Conservation (phyloP, 2,329 filamentous ascomycete genomes). For the Beauveria caledonica region DNA sequence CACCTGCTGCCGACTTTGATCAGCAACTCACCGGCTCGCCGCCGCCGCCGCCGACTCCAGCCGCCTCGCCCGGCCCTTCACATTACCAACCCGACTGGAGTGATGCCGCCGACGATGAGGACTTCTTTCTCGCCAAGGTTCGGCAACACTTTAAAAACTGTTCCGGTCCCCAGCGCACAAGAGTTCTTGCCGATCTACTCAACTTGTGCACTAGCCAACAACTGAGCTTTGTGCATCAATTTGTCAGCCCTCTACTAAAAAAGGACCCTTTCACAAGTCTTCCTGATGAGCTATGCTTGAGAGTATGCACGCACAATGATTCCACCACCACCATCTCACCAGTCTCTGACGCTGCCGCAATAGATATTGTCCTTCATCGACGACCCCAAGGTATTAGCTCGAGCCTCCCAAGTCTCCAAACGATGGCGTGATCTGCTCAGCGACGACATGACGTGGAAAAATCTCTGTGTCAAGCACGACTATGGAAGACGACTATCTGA, state of each 20-base stretch:
- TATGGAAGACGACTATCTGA: slow-evolving; percentile 59
- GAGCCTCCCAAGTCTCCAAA: slow-evolving; percentile 91
- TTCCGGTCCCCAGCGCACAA: slow-evolving; percentile 66
- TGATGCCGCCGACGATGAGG: slow-evolving; percentile 69
- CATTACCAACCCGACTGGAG: slow-evolving; percentile 64
- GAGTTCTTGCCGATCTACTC: slow-evolving; percentile 77
- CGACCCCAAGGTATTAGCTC: slow-evolving; percentile 85
- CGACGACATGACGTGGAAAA: slow-evolving; percentile 98
- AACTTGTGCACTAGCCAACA: slow-evolving; percentile 94
- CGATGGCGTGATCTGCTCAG: slow-evolving; percentile 89
- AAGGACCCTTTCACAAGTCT: slow-evolving; percentile 92
- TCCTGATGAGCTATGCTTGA: slow-evolving; percentile 84
- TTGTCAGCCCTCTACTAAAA: slow-evolving; percentile 87
- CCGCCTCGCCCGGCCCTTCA: slow-evolving; percentile 55
- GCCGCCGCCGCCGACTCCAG: slow-evolving; percentile 56
- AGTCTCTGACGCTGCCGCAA: not conserved
- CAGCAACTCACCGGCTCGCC: slow-evolving; percentile 53
- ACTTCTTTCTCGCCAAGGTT: slow-evolving; percentile 72
- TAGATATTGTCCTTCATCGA: slow-evolving; percentile 95
- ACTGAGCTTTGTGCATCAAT: slow-evolving; percentile 91
- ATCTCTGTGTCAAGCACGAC: slow-evolving; percentile 90
- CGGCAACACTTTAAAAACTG: slow-evolving; percentile 73
- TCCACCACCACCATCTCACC: not conserved
- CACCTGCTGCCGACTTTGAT: slow-evolving; percentile 55
- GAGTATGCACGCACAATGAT: slow-evolving; percentile 49